A percentile compares a stretch with the other conserved stretches of the same genome.
Evolutionary conservation across 148 eudicot genomes (phyloP).

Genomic region (Camellia sinensis): DNA sequence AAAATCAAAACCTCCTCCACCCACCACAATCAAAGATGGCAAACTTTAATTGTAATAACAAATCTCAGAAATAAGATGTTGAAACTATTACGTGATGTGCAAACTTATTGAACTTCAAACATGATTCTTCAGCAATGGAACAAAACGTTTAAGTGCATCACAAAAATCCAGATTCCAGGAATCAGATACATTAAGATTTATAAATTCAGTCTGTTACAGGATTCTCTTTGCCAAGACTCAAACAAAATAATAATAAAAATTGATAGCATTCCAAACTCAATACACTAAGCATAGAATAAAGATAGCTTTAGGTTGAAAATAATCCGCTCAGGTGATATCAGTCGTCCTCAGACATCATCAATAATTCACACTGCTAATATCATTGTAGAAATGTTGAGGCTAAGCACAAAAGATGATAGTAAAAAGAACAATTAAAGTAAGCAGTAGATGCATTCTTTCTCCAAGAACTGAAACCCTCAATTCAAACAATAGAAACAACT

Average conservation of each 20-base stretch:
- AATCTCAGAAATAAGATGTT: slow-evolving; percentile 1
- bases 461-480: background rate
- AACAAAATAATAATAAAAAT: background rate
- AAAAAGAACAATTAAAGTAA: background rate
- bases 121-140: background rate
- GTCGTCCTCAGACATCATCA: background rate
- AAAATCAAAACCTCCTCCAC: background rate
- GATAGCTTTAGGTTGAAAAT: background rate
- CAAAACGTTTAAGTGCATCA: background rate
- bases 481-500: background rate
- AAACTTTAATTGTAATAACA: background rate
- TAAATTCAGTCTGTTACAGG: background rate
- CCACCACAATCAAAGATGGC: background rate
- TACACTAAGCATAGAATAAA: background rate
- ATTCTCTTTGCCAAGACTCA: too few species aligned
- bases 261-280: background rate
- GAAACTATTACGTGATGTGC: background rate
- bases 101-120: background rate
- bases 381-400: background rate
- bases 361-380: background rate
- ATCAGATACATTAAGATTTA: background rate
- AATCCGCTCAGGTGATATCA: background rate
- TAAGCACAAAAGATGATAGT: background rate
- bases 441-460: background rate
- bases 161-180: background rate